Evolutionary conservation across 1,284 basidiomycete species (phyloP).

Genomic region (Macrocystidia cucumis): DNA sequence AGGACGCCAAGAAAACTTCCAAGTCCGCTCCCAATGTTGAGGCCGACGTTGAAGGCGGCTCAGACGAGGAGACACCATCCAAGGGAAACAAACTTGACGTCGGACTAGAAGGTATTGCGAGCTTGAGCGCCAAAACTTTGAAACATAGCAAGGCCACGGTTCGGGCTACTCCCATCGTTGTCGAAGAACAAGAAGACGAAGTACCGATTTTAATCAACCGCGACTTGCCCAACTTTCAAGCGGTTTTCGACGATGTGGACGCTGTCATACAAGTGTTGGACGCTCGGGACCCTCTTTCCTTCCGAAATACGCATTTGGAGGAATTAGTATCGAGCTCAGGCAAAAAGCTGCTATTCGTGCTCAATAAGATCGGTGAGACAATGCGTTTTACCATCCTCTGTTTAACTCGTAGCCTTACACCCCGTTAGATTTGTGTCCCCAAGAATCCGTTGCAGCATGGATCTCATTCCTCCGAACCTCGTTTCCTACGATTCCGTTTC

Average conservation of each 20-base stretch:
- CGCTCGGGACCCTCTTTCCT: constrained; percentile 75
- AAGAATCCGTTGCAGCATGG: constrained; percentile 79
- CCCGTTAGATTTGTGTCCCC: constrained; percentile 72
- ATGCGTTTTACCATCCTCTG: constrained; percentile 3
- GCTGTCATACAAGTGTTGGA: constrained; percentile 83
- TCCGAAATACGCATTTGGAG: constrained; percentile 62
- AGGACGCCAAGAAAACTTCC: constrained; percentile 48
- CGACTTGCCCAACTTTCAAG: constrained; percentile 57
- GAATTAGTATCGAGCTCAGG: constrained; percentile 35
- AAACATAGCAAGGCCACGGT: constrained; percentile 23
- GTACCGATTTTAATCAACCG: constrained; percentile 60
- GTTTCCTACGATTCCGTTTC: constrained; percentile 77
- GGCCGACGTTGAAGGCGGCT: constrained; percentile 19
- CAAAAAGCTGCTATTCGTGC: constrained; percentile 59
- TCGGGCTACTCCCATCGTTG: constrained; percentile 16
- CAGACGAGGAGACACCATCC: too few relatives aligned
- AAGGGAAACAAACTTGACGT: constrained; percentile 24
- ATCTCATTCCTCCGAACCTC: constrained; percentile 57
- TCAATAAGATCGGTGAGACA: constrained; percentile 83
- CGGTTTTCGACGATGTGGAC: constrained; percentile 80
- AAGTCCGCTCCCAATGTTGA: constrained; percentile 20
- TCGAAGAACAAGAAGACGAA: constrained; percentile 37
- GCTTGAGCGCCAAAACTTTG: constrained; percentile 31
- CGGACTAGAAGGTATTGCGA: constrained; percentile 33
- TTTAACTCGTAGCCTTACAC: constrained; percentile 4